Percentiles rank a stretch among this genome's conserved stretches.
These are phyloP conservation scores for Yarrowia keelungensis DNA, from an alignment of 805 yeast genomes.

Conservation along the genomic window DNA sequence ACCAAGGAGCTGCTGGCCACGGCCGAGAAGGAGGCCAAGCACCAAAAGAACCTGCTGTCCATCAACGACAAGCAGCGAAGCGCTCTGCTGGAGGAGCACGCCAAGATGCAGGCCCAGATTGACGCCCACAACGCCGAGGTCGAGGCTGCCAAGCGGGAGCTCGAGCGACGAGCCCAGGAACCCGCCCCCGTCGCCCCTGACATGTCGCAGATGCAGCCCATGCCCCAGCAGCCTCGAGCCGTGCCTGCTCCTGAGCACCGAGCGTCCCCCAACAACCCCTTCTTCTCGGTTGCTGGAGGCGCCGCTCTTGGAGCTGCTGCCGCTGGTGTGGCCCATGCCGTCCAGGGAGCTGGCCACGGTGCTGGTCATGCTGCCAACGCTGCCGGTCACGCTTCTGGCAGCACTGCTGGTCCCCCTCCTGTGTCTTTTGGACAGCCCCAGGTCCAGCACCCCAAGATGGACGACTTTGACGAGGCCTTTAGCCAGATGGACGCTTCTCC, in stretches of 20 bases:
- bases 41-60: slow-evolving; percentile 66
- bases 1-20: slow-evolving; percentile 63
- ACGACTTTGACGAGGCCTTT: slow-evolving; percentile 44
- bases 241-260: slow-evolving; percentile 41
- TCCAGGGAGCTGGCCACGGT: background rate
- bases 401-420: slow-evolving; percentile 45
- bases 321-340: slow-evolving; percentile 44
- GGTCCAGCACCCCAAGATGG: slow-evolving; percentile 12
- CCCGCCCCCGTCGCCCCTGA: slow-evolving; percentile 40
- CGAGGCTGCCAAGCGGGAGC: slow-evolving; percentile 53
- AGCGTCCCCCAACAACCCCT: slow-evolving; percentile 35
- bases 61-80: slow-evolving; percentile 75
- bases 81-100: slow-evolving; percentile 61
- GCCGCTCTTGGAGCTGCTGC: slow-evolving; percentile 42
- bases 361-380: background rate
- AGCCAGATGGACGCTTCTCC: slow-evolving; percentile 44
- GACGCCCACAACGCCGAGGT: slow-evolving; percentile 44
- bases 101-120: slow-evolving; percentile 55
- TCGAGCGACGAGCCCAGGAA: slow-evolving; percentile 53
- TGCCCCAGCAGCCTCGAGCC: slow-evolving; percentile 44
- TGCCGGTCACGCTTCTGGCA: background rate
- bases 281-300: slow-evolving; percentile 31
- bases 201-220: slow-evolving; percentile 17
- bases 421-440: slow-evolving; percentile 29
- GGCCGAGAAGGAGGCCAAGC: slow-evolving; percentile 62